Evolutionary conservation across 1,284 basidiomycete genomes (phyloP).

Genomic region (Ustilago bromivora): DNA sequence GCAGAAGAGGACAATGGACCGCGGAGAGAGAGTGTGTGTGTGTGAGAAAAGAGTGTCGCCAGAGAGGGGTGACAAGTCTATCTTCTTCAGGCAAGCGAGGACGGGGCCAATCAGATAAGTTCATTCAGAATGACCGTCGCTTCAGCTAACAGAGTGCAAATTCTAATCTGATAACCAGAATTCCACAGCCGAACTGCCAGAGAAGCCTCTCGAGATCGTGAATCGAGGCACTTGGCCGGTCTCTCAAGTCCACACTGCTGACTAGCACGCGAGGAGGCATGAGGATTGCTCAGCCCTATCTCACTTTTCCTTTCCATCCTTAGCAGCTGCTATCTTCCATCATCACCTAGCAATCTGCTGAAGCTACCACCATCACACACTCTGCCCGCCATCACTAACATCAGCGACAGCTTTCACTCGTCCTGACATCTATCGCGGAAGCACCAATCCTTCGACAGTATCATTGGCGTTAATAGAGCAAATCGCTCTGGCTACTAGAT

Average conservation of each 20-base stretch:
- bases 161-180: constrained; percentile 35
- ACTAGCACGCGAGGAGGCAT: neutral
- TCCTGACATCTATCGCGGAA: neutral
- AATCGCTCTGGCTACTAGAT: neutral
- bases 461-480: neutral
- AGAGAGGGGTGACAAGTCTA: constrained; percentile 1
- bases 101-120: constrained; percentile 24
- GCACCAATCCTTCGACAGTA: neutral
- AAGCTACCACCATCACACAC: neutral
- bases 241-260: neutral
- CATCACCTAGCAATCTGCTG: neutral
- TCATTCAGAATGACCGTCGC: neutral
- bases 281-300: constrained; percentile 13
- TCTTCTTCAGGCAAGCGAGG: neutral
- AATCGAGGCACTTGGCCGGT: constrained; percentile 19
- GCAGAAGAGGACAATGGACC: neutral
- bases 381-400: neutral
- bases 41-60: neutral
- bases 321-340: neutral
- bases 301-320: constrained; percentile 11
- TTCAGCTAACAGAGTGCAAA: neutral
- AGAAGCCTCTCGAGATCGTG: neutral
- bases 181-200: neutral
- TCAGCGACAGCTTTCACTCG: neutral
- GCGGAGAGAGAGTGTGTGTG: neutral